Evolutionary conservation across 2,329 filamentous ascomycete species (phyloP), one percentile per base, ranked within the genome.

Genomic region (Claviceps quebecensis): DNA sequence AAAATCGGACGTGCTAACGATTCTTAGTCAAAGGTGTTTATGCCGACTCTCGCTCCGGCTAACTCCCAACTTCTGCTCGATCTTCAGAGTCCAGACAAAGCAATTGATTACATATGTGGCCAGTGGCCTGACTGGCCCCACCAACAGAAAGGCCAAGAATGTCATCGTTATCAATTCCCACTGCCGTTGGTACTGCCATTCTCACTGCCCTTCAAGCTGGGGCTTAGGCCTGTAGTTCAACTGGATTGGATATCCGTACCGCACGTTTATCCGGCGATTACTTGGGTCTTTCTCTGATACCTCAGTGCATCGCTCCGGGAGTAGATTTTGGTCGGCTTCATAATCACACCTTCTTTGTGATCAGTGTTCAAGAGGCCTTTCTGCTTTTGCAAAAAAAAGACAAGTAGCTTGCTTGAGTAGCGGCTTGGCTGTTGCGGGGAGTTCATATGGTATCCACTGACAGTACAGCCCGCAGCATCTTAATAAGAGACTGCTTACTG

Each of bases 261-360:
- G 78, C 77, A 5, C 78, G 80, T 13, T 73, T 77, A 37, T 71
- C 74, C 3, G 80, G 85, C 60, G 82, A 82, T 14, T 72, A 70
- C 8, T 94, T 87, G 87, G 87, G 84, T 41, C 84, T 87, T 1
- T 88, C 0, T 87, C 83, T 0, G 88, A 85, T 36, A 90, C 95
- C 61, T 77, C 90, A 66, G 76, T 93, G 26, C 85, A 91, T 61
- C 87, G 86, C 0, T 77, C 87, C 1, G 87, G 85, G 4, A 77
- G 88, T 1, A 88, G 88, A 0, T 87, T 94, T 62, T 75, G 54
- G 78, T 86, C 1, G 88, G 88, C 13, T 77, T 91, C 13, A 94
- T 64, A 88, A 94, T 29, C 94, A 93, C 69, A 88, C 94, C 64
- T 93, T 95, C 2, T 80, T 89, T 23, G 84, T 94, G 38, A 89